phyloP scores from a whole-genome alignment of 768 basidiomycete genomes.

The Pholiota conissans region DNA sequence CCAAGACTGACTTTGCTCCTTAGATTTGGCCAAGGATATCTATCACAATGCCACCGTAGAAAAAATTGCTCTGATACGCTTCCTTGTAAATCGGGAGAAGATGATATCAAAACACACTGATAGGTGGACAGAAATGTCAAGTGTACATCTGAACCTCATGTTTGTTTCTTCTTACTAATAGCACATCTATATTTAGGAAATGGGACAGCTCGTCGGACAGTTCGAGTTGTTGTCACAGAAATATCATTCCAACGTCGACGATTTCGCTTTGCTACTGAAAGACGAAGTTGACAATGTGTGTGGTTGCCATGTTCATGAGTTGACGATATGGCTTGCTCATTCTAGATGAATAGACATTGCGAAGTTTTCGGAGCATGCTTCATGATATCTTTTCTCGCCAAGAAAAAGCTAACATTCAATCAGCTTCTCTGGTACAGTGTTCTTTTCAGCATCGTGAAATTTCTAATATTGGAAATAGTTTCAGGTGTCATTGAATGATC shows the following conservation, averaged over 20 bases:
- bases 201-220: conserved; percentile 1
- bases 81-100: conserved; percentile 47
- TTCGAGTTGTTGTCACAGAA: conserved; percentile 1
- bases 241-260: conserved; percentile 1
- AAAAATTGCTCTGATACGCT: conserved; percentile 48
- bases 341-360: neutral
- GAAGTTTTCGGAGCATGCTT: conserved; percentile 1
- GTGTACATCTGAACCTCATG: neutral
- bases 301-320: neutral
- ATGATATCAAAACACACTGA: conserved; percentile 17
- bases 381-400: neutral
- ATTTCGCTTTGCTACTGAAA: neutral
- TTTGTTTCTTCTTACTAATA: neutral
- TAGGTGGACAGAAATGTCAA: conserved; percentile 8
- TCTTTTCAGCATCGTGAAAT: neutral
- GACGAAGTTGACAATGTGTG: conserved; percentile 6
- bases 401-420: neutral
- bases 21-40: conserved; percentile 52
- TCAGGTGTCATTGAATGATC: conserved; percentile 1
- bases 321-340: too few relatives aligned
- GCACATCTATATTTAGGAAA: neutral
- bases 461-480: conserved; percentile 1
- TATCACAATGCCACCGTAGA: conserved; percentile 68
- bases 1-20: neutral
- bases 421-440: neutral